phyloP scores from a whole-genome alignment of 805 yeast genomes.

The Lipomyces anomalus region DNA sequence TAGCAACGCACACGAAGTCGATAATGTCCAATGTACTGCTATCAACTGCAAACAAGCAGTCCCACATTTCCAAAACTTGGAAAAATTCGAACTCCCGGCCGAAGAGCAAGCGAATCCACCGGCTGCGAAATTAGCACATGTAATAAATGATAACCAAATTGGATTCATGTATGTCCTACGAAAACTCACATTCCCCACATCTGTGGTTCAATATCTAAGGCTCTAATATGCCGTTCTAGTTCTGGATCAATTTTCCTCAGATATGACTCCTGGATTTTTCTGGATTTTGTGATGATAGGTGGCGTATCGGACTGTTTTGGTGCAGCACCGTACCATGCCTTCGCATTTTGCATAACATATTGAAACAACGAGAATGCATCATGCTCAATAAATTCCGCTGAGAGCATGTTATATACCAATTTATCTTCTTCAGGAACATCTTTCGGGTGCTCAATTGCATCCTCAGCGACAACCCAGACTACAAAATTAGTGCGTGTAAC shows the following conservation, averaged over 20 bases:
- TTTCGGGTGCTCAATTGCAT: constrained; percentile 6
- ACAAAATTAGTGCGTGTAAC: background rate
- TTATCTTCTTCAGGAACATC: constrained; percentile 4
- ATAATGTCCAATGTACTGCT: constrained; percentile 29
- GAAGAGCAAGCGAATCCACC: constrained; percentile 35
- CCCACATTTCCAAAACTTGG: constrained; percentile 32
- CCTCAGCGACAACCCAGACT: constrained; percentile 13
- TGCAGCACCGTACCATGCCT: constrained; percentile 30
- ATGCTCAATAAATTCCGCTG: constrained; percentile 26
- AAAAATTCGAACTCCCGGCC: constrained; percentile 34
- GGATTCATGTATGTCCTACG: constrained; percentile 1
- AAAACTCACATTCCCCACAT: constrained; percentile 32
- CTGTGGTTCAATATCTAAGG: constrained; percentile 33
- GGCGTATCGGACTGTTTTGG: constrained; percentile 23
- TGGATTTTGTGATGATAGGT: constrained; percentile 31
- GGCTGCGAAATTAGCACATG: constrained; percentile 1
- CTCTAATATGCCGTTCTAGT: constrained; percentile 25
- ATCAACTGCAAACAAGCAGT: constrained; percentile 34
- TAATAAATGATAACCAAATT: background rate
- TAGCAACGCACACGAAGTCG: constrained; percentile 33
- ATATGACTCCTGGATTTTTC: constrained; percentile 31
- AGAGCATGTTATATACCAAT: constrained; percentile 15
- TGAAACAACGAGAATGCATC: constrained; percentile 32
- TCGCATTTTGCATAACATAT: constrained; percentile 30
- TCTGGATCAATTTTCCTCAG: constrained; percentile 30